Conservation (phyloP, 2,329 filamentous ascomycete genomes). For the Fusarium pseudonygamai region DNA sequence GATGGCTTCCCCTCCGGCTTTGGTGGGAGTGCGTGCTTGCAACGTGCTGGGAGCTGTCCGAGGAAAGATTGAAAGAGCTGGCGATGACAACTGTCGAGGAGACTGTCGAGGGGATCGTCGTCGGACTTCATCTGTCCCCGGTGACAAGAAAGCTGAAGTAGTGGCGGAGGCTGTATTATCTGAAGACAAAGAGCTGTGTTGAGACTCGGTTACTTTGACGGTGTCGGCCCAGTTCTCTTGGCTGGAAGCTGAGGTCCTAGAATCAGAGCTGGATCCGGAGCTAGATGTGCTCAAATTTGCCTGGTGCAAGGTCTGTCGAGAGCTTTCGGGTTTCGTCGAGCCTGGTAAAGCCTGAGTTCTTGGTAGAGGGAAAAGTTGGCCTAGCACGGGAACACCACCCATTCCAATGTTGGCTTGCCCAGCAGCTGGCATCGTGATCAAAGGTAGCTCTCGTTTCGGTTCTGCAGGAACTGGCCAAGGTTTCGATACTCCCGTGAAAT, state of each 20-base stretch:
- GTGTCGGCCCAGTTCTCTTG: background rate
- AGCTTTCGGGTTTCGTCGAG: slow-evolving; percentile 22
- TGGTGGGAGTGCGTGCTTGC: slow-evolving; percentile 7
- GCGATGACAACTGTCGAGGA: slow-evolving; percentile 51
- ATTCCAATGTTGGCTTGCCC: slow-evolving; percentile 50
- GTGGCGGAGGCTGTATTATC: slow-evolving; percentile 50
- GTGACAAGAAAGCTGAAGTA: slow-evolving; percentile 61
- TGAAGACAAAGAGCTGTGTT: background rate
- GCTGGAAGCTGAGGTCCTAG: slow-evolving; percentile 60
- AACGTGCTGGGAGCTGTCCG: background rate
- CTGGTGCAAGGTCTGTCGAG: slow-evolving; percentile 40
- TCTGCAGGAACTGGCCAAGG: slow-evolving; percentile 10
- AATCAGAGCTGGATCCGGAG: slow-evolving; percentile 55
- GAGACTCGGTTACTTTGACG: background rate
- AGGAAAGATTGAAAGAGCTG: slow-evolving; percentile 21
- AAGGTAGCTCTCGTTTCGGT: slow-evolving; percentile 46
- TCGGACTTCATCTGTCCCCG: slow-evolving; percentile 59
- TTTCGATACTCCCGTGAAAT: slow-evolving; percentile 34
- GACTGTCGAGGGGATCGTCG: slow-evolving; percentile 64
- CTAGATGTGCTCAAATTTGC: slow-evolving; percentile 60
- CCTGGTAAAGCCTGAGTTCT: slow-evolving; percentile 43
- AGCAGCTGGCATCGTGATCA: slow-evolving; percentile 50
- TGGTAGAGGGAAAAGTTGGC: slow-evolving; percentile 55
- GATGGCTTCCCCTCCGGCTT: slow-evolving; percentile 11
- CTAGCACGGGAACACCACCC: slow-evolving; percentile 52